phyloP scores from a whole-genome alignment of 495 filamentous ascomycete genomes.

The Xeromyces bisporus region DNA sequence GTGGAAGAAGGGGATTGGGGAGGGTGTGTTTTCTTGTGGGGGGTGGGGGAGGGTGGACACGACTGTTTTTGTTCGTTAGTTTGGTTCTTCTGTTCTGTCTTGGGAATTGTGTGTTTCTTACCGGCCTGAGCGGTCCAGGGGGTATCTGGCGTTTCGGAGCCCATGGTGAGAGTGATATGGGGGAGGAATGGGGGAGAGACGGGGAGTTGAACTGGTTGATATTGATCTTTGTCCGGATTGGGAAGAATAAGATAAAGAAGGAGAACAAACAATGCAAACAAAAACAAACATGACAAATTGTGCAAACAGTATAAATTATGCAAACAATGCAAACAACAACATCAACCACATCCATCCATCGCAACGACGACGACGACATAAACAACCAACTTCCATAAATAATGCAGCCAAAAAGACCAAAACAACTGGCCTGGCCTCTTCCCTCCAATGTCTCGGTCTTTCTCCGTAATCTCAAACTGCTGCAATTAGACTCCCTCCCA shows the following conservation, averaged over 20 bases:
- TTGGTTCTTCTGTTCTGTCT: no score
- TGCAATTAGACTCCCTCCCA: constrained; percentile 54
- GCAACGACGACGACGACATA: background rate
- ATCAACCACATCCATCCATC: no score
- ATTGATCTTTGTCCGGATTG: constrained; percentile 1
- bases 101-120: no score
- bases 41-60: constrained; percentile 32
- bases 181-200: background rate
- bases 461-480: constrained; percentile 59
- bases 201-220: background rate
- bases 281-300: constrained; percentile 4
- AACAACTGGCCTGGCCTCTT: constrained; percentile 20
- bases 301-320: constrained; percentile 17
- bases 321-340: constrained; percentile 23
- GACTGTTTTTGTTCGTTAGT: no score
- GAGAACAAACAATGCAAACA: constrained; percentile 2
- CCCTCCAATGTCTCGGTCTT: constrained; percentile 49
- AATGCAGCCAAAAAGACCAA: constrained; percentile 24
- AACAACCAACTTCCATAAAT: no score
- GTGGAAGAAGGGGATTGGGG: constrained; percentile 85
- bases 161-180: constrained; percentile 10
- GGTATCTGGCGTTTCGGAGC: constrained; percentile 13
- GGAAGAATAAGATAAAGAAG: constrained; percentile 3
- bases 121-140: constrained; percentile 17
- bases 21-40: constrained; percentile 42